These are phyloP conservation scores for Pinus taeda DNA, from an alignment of 75 land plant genomes.

Conservation along the genomic window DNA sequence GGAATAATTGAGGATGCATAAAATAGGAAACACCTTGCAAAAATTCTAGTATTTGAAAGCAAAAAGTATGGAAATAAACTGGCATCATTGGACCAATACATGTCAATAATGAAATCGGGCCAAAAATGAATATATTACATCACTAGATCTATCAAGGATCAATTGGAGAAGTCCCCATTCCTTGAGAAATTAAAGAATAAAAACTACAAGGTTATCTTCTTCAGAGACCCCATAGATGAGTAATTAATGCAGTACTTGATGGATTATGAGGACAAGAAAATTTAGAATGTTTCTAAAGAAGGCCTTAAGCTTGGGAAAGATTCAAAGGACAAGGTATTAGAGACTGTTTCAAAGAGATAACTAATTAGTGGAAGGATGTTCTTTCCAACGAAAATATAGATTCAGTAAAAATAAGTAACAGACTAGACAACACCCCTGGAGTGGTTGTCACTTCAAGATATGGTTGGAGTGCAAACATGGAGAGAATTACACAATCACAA, in stretches of 20 bases:
- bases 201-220: slow-evolving; percentile 93
- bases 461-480: slow-evolving; percentile 99
- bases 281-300: slow-evolving; percentile 97
- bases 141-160: slow-evolving; percentile 84
- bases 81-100: too few species aligned
- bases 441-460: slow-evolving; percentile 95
- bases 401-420: slow-evolving; percentile 84
- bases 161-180: slow-evolving; percentile 94
- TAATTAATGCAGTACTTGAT: slow-evolving; percentile 95
- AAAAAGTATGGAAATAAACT: too few species aligned
- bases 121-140: slow-evolving; percentile 28
- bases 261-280: slow-evolving; percentile 94
- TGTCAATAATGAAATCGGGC: too few species aligned
- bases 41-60: too few species aligned
- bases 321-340: slow-evolving; percentile 73
- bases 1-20: too few species aligned
- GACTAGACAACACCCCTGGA: slow-evolving; percentile 84
- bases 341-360: slow-evolving; percentile 84
- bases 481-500: slow-evolving; percentile 90
- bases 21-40: too few species aligned
- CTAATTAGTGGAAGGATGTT: slow-evolving; percentile 91
- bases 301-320: slow-evolving; percentile 91
- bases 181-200: slow-evolving; percentile 87
- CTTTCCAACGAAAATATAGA: slow-evolving; percentile 78
- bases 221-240: slow-evolving; percentile 95